These are phyloP conservation scores for Herpetomonas tarakana DNA, from an alignment of 208 protist genomes.

Conservation along the genomic window DNA sequence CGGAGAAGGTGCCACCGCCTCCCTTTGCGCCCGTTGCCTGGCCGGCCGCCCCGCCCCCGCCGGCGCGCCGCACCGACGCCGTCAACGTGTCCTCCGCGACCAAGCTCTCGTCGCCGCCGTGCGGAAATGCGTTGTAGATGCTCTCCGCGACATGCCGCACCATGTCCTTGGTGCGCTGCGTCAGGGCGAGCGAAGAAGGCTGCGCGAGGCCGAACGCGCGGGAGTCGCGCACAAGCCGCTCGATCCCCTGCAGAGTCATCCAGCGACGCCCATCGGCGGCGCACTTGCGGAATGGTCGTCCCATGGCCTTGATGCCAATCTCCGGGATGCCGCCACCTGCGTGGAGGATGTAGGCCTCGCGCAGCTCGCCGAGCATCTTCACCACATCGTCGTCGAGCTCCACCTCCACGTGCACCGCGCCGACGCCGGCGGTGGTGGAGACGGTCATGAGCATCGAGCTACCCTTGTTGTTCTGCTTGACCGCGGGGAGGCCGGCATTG, in stretches of 20 bases:
- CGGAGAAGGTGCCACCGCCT: not conserved
- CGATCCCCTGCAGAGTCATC: constrained; percentile 71
- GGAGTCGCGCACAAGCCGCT: constrained; percentile 66
- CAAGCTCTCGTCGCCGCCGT: constrained; percentile 29
- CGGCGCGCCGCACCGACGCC: constrained; percentile 19
- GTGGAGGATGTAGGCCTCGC: constrained; percentile 77
- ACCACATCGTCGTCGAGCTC: constrained; percentile 39
- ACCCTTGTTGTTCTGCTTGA: constrained; percentile 21
- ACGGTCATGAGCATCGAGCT: constrained; percentile 43
- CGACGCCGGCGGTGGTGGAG: constrained; percentile 17
- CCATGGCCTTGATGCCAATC: constrained; percentile 90
- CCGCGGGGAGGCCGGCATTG: not conserved
- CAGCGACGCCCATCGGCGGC: constrained; percentile 74
- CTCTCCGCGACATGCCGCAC: constrained; percentile 32
- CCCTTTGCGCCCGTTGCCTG: constrained; percentile 13
- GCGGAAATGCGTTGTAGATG: constrained; percentile 73
- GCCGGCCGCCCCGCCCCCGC: constrained; percentile 7
- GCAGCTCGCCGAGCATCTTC: constrained; percentile 46
- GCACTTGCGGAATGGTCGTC: constrained; percentile 71
- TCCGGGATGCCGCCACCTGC: constrained; percentile 82
- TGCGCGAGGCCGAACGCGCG: constrained; percentile 35
- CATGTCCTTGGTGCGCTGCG: constrained; percentile 28
- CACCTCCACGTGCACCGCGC: constrained; percentile 27
- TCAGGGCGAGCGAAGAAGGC: constrained; percentile 7
- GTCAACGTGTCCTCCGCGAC: constrained; percentile 20